Base-by-base conservation (phyloP, 2,329 filamentous ascomycete genomes). In the Fusarium graminum region DNA sequence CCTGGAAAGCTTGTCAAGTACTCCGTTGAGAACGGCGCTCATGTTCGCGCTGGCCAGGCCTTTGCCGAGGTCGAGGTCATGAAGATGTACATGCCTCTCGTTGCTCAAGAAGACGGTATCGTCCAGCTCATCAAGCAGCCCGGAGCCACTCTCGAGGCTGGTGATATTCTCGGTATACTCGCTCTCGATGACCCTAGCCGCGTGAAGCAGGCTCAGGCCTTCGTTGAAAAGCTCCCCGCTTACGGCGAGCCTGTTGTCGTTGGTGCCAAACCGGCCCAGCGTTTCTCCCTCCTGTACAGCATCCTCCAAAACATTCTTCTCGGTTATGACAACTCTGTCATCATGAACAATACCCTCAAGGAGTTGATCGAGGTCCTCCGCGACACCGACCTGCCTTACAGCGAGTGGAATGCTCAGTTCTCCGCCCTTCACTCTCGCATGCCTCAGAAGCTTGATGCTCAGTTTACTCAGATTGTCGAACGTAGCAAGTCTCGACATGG, bases 31-130 rank as follows among this genome's bases (percentile, higher is more conserved):
- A 98, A 97, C 74, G 95, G 95, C 63, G 87, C 93, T 71, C 95
- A 99, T 78, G 89, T 99, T 79, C 90, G 88, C 79, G 93, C 96
- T 72, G 94, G 94, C 57, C 92, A 98, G 79, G 85, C 94, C 32
- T 99, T 93, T 75, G 95, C 95, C 55, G 95, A 99, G 80, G 94
- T 99, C 39, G 95, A 99, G 81, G 95, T 99, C 80, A 99, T 99
- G 95, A 99, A 99, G 87, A 99, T 99, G 95, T 98, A 98, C 86
- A 99, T 99, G 95, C 95, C 95, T 74, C 86, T 99, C 54, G 87
- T 99, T 63, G 92, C 95, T 4, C 91, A 94, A 76, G 95, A 99
- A 79, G 95, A 97, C 73, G 95, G 95, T 83, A 87, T 97, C 53
- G 94, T 99, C 56, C 95, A 97, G 82, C 88, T 99, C 74, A 97